phyloP scores from a whole-genome alignment of 1,284 basidiomycete genomes.

The Puccinia polysora region DNA sequence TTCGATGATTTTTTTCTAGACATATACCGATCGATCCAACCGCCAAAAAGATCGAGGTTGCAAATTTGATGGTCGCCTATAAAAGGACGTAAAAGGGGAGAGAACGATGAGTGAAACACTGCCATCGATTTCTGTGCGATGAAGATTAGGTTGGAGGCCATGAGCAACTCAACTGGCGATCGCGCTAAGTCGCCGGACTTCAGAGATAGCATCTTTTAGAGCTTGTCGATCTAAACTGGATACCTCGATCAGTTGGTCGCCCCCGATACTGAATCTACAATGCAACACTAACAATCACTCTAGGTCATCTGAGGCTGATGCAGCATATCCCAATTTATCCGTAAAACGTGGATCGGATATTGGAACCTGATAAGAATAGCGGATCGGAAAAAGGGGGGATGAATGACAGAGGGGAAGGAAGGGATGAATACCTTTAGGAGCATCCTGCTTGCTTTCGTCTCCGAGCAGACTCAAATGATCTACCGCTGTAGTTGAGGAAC shows the following conservation, averaged over 20 bases:
- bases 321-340: too few species aligned
- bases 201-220: constrained; percentile 24
- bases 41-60: constrained; percentile 16
- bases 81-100: background rate
- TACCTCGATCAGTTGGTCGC: constrained; percentile 38
- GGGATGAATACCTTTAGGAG: constrained; percentile 20
- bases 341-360: too few species aligned
- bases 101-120: too few species aligned
- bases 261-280: constrained; percentile 30
- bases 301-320: background rate
- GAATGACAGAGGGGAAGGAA: too few species aligned
- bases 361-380: background rate
- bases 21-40: constrained; percentile 28
- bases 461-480: background rate
- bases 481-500: background rate
- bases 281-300: constrained; percentile 9
- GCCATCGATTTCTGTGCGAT: background rate
- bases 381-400: background rate
- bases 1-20: constrained; percentile 10
- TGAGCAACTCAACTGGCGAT: constrained; percentile 15
- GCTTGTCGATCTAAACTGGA: constrained; percentile 27
- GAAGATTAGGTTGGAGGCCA: background rate
- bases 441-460: constrained; percentile 12
- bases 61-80: constrained; percentile 20
- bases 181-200: constrained; percentile 30